Conservation (phyloP, 371 early-diverging fungal genomes). For the Zychaea mexicana region DNA sequence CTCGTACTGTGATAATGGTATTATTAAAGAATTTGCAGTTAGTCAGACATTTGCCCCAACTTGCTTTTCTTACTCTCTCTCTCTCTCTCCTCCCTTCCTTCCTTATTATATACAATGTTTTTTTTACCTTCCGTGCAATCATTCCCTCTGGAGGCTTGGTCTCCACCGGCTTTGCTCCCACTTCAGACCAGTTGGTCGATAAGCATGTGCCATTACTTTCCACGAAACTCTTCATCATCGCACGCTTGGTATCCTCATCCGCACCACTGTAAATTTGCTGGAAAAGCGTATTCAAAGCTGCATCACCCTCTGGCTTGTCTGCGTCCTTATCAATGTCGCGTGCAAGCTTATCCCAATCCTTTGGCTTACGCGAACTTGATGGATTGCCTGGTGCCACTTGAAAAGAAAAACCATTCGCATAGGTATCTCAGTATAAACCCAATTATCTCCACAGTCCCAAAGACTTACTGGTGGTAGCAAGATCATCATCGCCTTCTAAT, state of each 20-base stretch:
- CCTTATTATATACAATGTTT: background rate
- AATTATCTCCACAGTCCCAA: background rate
- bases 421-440: background rate
- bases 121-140: conserved; percentile 63
- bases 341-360: conserved; percentile 85
- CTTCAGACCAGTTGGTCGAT: conserved; percentile 97
- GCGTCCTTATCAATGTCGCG: conserved; percentile 66
- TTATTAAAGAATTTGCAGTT: background rate
- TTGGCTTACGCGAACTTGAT: conserved; percentile 52
- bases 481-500: conserved; percentile 73
- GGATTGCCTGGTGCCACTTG: conserved; percentile 26
- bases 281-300: conserved; percentile 87
- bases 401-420: too few species aligned
- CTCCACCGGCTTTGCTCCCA: conserved; percentile 81
- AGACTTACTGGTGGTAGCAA: conserved; percentile 31
- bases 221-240: conserved; percentile 98
- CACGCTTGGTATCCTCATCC: conserved; percentile 88
- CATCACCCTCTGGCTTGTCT: conserved; percentile 86
- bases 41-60: background rate
- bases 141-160: conserved; percentile 92
- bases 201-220: conserved; percentile 96
- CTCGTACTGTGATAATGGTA: background rate
- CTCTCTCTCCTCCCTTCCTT: background rate
- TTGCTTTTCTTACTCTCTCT: background rate
- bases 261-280: conserved; percentile 91